phyloP scores from a whole-genome alignment of 208 protist genomes.

The Endotrypanum monterogeii region DNA sequence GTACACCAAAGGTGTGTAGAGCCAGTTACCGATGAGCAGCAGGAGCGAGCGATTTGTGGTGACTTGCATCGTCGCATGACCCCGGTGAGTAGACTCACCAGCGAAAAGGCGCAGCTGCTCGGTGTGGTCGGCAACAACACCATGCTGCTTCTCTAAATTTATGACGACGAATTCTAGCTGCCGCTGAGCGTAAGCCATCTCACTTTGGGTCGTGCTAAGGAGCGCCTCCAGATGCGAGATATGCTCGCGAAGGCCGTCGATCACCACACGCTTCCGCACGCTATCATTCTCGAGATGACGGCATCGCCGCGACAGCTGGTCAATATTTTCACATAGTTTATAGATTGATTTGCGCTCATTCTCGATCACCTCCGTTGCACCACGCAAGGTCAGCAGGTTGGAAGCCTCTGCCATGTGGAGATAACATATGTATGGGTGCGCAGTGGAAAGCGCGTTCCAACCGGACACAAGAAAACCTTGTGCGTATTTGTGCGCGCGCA shows the following conservation, averaged over 20 bases:
- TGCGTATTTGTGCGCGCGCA: background rate
- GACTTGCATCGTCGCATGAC: constrained; percentile 6
- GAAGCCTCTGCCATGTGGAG: constrained; percentile 13
- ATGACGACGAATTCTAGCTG: constrained; percentile 86
- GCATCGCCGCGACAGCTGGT: constrained; percentile 30
- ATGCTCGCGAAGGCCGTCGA: constrained; percentile 53
- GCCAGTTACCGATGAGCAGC: constrained; percentile 71
- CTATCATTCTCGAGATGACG: constrained; percentile 34
- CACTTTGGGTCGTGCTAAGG: constrained; percentile 65
- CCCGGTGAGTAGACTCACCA: constrained; percentile 59
- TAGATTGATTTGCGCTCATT: constrained; percentile 18
- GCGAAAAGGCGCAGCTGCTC: constrained; percentile 87
- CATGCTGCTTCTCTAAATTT: constrained; percentile 68
- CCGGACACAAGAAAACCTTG: background rate
- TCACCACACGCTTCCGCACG: constrained; percentile 47
- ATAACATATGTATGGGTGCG: background rate
- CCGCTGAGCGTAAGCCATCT: constrained; percentile 81
- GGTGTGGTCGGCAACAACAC: constrained; percentile 83
- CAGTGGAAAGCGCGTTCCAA: background rate
- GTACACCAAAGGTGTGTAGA: constrained; percentile 80
- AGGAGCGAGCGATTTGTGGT: constrained; percentile 41
- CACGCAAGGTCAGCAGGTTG: constrained; percentile 5
- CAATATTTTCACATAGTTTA: constrained; percentile 10
- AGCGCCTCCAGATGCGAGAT: constrained; percentile 60
- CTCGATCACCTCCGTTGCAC: constrained; percentile 5